Evolutionary conservation across 495 filamentous ascomycete genomes (phyloP), one percentile per base, ranked within the genome.

Genomic region (Aspergillus incahuasiensis): DNA sequence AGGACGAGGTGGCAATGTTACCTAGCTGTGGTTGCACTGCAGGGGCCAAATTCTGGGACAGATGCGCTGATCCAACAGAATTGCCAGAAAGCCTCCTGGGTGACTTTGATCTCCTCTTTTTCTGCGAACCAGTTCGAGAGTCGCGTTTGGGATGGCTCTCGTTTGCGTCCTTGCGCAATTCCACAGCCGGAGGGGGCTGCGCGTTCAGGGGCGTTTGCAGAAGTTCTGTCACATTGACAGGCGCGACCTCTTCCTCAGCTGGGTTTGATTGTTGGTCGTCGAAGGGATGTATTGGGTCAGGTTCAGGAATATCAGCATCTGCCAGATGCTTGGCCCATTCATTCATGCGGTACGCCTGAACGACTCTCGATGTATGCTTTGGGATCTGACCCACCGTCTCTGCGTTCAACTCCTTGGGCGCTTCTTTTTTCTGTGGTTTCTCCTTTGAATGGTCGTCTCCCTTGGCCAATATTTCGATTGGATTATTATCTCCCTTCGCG

Each of bases 321-420:
- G 84, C 82, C 18, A 95, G 73, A 69, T 96, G 90, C 63, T 96
- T 96, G 0, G 92, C 91, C 92, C 92, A 97, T 73, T 97, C 92
- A 60, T 96, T 95, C 5, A 91, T 97, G 44, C 92, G 83, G 62
- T 94, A 97, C 0, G 86, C 88, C 63, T 88, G 76, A 0, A 90
- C 84, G 11, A 96, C 77, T 50, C 78, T 86, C 1, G 92, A 92
- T 25, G 70, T 70, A 39, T 72, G 74, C 18, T 65, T 65, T 11
- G 75, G 73, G 39, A 78, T 61, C 6, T 58, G 50, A n/a, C 74
- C 65, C 38, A 78, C 66, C 0, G 69, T 69, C 24, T 68, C 64
- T 21, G 54, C 57, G 20, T 75, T 62, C 32, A 78, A 48, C 43
- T 53, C 66, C n/a, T 56, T 48, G 28, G 68, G 66, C n/a, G 61